Evolutionary conservation across 2,329 filamentous ascomycete genomes (phyloP), one percentile per base, ranked within the genome.

Genomic region (Microsporum ferrugineum): DNA sequence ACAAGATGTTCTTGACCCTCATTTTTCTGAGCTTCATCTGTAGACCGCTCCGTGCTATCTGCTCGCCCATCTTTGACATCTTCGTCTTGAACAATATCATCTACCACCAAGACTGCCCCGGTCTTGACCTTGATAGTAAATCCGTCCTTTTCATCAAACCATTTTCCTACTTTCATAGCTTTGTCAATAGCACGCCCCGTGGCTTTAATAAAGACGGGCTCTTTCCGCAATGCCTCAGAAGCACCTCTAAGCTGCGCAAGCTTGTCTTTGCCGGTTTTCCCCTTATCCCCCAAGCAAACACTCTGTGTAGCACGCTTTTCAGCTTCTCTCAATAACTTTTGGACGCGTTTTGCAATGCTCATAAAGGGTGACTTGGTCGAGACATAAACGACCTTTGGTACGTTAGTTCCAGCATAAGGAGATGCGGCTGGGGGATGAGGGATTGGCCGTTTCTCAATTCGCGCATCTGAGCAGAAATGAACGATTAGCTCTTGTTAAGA

Each of bases 171-270:
- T 45, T 77, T 76, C 70, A 85, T 68, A 12, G 80, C 82, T 68
- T 80, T 79, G 61, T 78, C 74, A 64, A 86, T 84, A 41, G 83
- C 83, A 58, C 79, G 77, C 3, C 83, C 83, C 7, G 81, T 83
- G 3, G 80, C 84, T 68, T 84, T 86, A 33, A 86, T 67, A 64
- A 80, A 75, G 0, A 86, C 78, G 53, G 79, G 76, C 65, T 84
- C 82, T 58, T 66, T 66, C 5, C 66, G 65, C 39, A 76, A 66
- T 51, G 69, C 66, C 38, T 75, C 72, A 14, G 71, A 70, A 0
- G 66, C 69, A 55, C 70, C 68, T 57, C 66, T 70, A 29, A 76
- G 63, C 59, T 68, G 67, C 5, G 66, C 68, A 33, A 73, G 66
- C 41, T 70, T 71, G 62, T 71, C 68, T 36, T 71, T 68, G 36